These are phyloP conservation scores for Globisporangium recalcitrans DNA, from an alignment of 352 stramenopile genomes.

Conservation along the genomic window DNA sequence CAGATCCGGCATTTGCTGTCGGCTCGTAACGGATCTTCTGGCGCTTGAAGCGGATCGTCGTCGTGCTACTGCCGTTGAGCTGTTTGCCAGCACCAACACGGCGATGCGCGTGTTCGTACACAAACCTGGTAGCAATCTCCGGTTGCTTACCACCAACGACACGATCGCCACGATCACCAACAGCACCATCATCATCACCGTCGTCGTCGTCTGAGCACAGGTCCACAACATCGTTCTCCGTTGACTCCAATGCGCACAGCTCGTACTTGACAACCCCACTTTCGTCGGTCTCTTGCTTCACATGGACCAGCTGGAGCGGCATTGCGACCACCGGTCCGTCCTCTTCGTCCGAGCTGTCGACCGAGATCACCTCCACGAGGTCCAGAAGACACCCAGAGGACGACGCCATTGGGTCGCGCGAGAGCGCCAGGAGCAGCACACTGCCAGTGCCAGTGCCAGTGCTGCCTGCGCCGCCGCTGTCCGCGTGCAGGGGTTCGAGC, in stretches of 20 bases:
- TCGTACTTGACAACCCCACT: slow-evolving; percentile 2
- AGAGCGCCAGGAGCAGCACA: not conserved
- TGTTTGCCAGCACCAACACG: not conserved
- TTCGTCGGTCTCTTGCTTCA: not conserved
- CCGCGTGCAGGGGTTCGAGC: not conserved
- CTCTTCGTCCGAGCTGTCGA: slow-evolving; percentile 13
- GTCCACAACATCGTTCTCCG: not conserved
- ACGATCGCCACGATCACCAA: not conserved
- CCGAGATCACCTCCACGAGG: slow-evolving; percentile 11
- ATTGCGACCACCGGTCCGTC: not conserved
- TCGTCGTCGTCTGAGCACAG: not conserved
- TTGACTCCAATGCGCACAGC: not conserved
- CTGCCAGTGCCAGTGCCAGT: too few species aligned
- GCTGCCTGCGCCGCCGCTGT: not conserved
- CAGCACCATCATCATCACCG: not conserved
- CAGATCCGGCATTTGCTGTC: not conserved
- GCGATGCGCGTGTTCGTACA: not conserved
- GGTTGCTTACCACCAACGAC: not conserved
- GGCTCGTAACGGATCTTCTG: not conserved
- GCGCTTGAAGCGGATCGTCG: slow-evolving; percentile 5
- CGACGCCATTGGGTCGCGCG: not conserved
- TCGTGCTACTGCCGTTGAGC: not conserved
- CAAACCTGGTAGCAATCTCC: not conserved
- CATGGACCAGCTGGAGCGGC: slow-evolving; percentile 4
- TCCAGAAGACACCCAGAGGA: slow-evolving; percentile 1